Conservation (phyloP, 2,329 filamentous ascomycete genomes). For the Lachnellula subtilissima region DNA sequence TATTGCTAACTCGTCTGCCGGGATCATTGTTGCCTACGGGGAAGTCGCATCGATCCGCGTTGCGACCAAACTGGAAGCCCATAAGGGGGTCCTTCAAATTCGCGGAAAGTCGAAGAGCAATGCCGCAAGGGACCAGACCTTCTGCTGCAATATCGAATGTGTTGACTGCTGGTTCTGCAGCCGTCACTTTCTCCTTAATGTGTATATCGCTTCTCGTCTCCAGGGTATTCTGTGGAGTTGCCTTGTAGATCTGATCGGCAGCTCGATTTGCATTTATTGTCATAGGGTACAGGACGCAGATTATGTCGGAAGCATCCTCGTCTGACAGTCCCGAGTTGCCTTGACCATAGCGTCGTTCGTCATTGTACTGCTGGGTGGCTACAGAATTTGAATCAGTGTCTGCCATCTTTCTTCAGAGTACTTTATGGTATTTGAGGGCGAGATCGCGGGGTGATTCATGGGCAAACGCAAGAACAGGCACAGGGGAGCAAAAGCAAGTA, state of each 20-base stretch:
- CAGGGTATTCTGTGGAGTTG: conserved; percentile 56
- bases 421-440: neutral
- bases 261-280: conserved; percentile 68
- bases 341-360: conserved; percentile 73
- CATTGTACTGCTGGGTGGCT: conserved; percentile 76
- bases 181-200: conserved; percentile 21
- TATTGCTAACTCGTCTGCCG: conserved; percentile 75
- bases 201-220: conserved; percentile 41
- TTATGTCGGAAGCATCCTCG: conserved; percentile 79
- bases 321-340: conserved; percentile 80
- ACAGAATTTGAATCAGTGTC: conserved; percentile 18
- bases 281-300: conserved; percentile 80
- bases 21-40: conserved; percentile 62
- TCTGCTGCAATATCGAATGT: conserved; percentile 17
- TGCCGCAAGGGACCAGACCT: conserved; percentile 43
- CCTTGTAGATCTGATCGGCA: conserved; percentile 45
- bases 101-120: conserved; percentile 77
- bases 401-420: neutral
- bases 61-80: conserved; percentile 87
- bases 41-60: conserved; percentile 65
- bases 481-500: conserved; percentile 1
- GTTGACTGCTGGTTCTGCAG: conserved; percentile 5
- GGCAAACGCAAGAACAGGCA: neutral
- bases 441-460: neutral
- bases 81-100: conserved; percentile 59